Evolutionary conservation across 208 protist species (phyloP), one percentile per base, ranked within the genome.

Genomic region (Acanthamoeba royreba): DNA sequence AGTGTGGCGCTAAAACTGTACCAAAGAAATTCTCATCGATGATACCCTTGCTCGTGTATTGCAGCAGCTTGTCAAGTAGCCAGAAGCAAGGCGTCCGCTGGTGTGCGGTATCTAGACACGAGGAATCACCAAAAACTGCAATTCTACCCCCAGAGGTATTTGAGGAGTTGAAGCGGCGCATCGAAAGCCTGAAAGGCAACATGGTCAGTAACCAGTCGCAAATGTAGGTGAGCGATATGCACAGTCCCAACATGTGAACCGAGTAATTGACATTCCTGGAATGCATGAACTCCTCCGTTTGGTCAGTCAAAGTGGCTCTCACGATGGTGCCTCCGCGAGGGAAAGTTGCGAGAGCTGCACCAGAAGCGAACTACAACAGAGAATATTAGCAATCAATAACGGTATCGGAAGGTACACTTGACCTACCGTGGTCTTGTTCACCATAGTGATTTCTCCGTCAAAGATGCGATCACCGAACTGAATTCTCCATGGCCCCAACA

Each of bases 401-500:
- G 7, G 88, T n/a, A n/a, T n/a, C n/a, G n/a, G n/a, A n/a, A n/a
- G n/a, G n/a, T n/a, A n/a, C n/a, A n/a, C n/a, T n/a, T n/a, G n/a
- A 40, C 92, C 33, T 40, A 91, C 52, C 40, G 47, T 53, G 42
- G 61, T 61, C 25, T 38, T 35, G 38, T 81, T 58, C 1, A 94
- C n/a, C n/a, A n/a, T 90, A 13, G 42, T 4, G 53, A 96, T n/a
- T 31, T 92, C 46, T 1, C 97, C 97, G 35, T 94, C 66, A 25
- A 94, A 95, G 33, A 98, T 94, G 13, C 40, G 74, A 72, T 94
- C 92, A 11, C 94, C 94, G 55, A 98, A 96, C 15, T 69, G 95
- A 19, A 98, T 96, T 47, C 96, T 96, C 92, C 97, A 98, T 15
- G 83, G 92, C 19, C 22, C 77, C 31, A 99, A 94, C 11, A 99